These are phyloP conservation scores for Phylloboletellus chloephorus DNA, from an alignment of 1,284 basidiomycete genomes.

Conservation along the genomic window DNA sequence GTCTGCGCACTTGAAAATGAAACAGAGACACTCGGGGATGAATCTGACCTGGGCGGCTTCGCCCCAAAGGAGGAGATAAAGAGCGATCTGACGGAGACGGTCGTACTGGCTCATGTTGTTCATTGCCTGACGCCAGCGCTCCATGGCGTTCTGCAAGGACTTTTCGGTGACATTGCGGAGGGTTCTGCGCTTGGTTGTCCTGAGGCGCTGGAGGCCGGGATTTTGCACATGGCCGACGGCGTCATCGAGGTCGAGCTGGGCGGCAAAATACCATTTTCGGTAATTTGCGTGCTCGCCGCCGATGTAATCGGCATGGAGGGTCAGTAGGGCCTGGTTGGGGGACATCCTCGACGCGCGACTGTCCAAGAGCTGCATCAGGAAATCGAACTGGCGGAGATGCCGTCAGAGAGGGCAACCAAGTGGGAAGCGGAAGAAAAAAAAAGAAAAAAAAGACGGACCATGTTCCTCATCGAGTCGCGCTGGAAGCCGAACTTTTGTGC, in stretches of 20 bases:
- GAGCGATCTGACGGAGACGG: conserved; percentile 91
- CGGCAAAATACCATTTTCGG: conserved; percentile 99
- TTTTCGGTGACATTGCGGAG: conserved; percentile 60
- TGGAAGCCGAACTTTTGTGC: conserved; percentile 99
- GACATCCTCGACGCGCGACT: conserved; percentile 97
- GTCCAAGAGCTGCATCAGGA: conserved; percentile 97
- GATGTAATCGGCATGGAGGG: conserved; percentile 97
- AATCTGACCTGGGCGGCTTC: conserved; percentile 99
- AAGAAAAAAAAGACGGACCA: conserved; percentile 46
- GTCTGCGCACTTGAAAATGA: conserved; percentile 99
- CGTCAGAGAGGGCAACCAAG: conserved; percentile 2
- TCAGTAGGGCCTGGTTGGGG: conserved; percentile 90
- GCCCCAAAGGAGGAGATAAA: conserved; percentile 96
- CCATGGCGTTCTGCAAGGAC: conserved; percentile 82
- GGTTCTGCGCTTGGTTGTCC: conserved; percentile 49
- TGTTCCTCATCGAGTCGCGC: conserved; percentile 86
- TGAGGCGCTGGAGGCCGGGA: conserved; percentile 81
- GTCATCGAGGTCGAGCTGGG: conserved; percentile 97
- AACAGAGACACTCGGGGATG: conserved; percentile 94
- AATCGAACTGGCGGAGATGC: conserved; percentile 70
- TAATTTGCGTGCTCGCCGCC: conserved; percentile 96
- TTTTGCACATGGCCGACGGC: conserved; percentile 92
- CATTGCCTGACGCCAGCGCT: conserved; percentile 97
- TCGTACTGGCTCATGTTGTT: conserved; percentile 99
- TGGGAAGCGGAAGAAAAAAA: conserved; percentile 5